phyloP scores from a whole-genome alignment of 106 monocot genomes.

The Vanilla planifolia region DNA sequence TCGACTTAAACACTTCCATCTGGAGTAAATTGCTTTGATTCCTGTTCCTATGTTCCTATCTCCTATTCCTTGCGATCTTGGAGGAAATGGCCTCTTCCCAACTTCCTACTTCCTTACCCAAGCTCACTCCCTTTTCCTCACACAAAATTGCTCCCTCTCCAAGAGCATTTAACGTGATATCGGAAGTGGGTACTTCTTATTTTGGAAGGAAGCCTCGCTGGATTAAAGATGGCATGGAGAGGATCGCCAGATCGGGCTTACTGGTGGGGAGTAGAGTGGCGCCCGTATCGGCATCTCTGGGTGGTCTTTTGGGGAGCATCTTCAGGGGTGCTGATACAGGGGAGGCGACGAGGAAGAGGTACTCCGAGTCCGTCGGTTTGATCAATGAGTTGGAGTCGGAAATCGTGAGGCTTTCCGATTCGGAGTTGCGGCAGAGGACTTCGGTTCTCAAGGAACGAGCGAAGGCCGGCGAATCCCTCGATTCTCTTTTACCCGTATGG shows the following conservation, averaged over 20 bases:
- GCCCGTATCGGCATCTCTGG: constrained; percentile 37
- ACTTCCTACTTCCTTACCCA: constrained; percentile 21
- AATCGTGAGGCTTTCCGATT: constrained; percentile 60
- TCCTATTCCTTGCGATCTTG: neutral
- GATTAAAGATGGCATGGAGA: constrained; percentile 2
- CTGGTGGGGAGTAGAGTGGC: neutral
- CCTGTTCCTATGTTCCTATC: too few species aligned
- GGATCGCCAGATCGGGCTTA: neutral
- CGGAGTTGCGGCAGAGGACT: constrained; percentile 68
- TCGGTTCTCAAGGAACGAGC: constrained; percentile 63
- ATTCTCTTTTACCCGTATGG: constrained; percentile 78
- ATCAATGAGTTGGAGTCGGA: constrained; percentile 80
- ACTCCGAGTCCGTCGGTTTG: constrained; percentile 37
- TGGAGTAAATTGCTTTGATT: too few species aligned
- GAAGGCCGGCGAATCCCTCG: constrained; percentile 54
- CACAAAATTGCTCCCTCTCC: constrained; percentile 20
- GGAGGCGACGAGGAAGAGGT: constrained; percentile 66
- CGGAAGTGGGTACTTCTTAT: constrained; percentile 16
- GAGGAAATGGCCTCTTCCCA: constrained; percentile 22
- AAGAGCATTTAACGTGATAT: constrained; percentile 22
- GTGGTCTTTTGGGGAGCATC: constrained; percentile 69
- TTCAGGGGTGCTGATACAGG: constrained; percentile 80
- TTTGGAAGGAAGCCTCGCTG: constrained; percentile 20
- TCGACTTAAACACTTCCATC: too few species aligned
- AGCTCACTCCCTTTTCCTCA: constrained; percentile 11